These are phyloP conservation scores for Sporothrix schenckii DNA, from an alignment of 2,329 filamentous ascomycete genomes.

Conservation along the genomic window DNA sequence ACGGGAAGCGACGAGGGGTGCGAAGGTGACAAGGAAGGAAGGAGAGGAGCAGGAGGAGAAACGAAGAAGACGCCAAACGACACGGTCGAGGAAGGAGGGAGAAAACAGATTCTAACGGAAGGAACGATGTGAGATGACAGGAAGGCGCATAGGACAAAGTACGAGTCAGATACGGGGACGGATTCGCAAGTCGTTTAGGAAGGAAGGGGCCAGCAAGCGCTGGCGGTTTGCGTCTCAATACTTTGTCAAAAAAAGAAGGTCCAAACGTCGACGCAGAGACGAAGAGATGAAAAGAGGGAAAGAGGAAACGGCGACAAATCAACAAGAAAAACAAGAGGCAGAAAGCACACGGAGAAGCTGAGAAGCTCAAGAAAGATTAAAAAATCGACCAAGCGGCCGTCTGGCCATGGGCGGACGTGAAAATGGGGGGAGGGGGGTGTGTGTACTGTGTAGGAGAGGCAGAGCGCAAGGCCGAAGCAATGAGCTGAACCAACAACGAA, in stretches of 20 bases:
- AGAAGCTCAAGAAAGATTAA: constrained; percentile 22
- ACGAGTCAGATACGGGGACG: constrained; percentile 15
- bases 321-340: neutral
- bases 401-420: neutral
- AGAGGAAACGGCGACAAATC: constrained; percentile 6
- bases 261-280: neutral
- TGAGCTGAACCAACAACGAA: constrained; percentile 23
- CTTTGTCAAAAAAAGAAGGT: neutral
- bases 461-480: constrained; percentile 23
- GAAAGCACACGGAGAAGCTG: constrained; percentile 13
- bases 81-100: constrained; percentile 19
- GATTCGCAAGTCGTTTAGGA: constrained; percentile 7
- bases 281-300: neutral
- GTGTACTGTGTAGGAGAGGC: neutral
- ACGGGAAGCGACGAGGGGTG: constrained; percentile 2
- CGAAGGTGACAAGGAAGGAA: constrained; percentile 11
- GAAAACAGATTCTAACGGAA: constrained; percentile 19
- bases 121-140: constrained; percentile 1
- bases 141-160: constrained; percentile 14
- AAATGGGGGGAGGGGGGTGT: constrained; percentile 6
- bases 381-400: constrained; percentile 12
- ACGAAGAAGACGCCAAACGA: neutral
- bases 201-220: constrained; percentile 33
- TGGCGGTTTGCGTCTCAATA: constrained; percentile 28
- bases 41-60: neutral